Evolutionary conservation across 148 eudicot species (phyloP).

Genomic region (Rhododendron ferrugineum): DNA sequence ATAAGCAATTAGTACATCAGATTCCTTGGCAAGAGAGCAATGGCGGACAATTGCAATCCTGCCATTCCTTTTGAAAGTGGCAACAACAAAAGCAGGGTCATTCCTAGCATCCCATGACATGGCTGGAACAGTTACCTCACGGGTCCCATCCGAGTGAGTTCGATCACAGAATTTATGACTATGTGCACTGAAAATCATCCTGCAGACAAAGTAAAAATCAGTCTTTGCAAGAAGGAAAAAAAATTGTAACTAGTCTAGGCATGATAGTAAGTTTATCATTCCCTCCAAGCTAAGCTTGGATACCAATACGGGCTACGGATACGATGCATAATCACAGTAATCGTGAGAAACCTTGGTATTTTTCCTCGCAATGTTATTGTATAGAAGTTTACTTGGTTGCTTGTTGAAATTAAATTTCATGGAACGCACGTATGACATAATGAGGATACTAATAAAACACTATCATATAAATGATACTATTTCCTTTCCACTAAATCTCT

Average conservation of each 20-base stretch:
- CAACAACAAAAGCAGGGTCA: slow-evolving; percentile 33
- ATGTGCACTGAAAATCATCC: slow-evolving; percentile 31
- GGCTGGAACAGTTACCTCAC: slow-evolving; percentile 31
- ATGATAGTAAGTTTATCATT: not conserved
- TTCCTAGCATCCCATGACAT: slow-evolving; percentile 34
- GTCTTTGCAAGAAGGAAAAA: not conserved
- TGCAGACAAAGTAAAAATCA: not conserved
- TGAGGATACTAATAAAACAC: no score
- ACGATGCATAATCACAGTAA: not conserved
- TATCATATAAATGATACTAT: no score
- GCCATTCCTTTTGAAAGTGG: slow-evolving; percentile 21
- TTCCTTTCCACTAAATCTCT: not conserved
- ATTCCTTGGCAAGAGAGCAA: slow-evolving; percentile 29
- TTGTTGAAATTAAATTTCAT: no score
- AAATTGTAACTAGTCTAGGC: not conserved
- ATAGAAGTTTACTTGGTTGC: not conserved
- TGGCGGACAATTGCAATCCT: slow-evolving; percentile 17
- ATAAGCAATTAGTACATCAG: slow-evolving; percentile 19
- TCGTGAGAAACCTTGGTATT: not conserved
- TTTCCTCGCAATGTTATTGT: not conserved
- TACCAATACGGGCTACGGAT: not conserved
- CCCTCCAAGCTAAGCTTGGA: not conserved
- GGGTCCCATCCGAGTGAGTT: slow-evolving; percentile 27
- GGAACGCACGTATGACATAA: no score
- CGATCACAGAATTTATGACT: slow-evolving; percentile 21